Base-by-base conservation (phyloP, 768 basidiomycete species). In the Xerocomellus intermedius region DNA sequence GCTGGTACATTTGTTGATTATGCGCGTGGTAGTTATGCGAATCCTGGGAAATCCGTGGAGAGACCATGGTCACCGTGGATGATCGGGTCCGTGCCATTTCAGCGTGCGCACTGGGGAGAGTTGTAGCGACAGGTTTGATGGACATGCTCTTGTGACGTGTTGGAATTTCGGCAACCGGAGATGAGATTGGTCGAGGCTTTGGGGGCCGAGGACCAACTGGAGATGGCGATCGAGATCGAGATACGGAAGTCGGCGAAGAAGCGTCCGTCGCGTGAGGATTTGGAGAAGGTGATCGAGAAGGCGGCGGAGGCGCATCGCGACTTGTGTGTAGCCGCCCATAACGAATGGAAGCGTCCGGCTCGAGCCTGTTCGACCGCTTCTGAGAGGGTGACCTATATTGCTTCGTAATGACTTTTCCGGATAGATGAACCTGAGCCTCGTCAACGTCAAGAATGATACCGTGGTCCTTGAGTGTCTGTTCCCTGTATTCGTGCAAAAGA, bases 401-500 rank as follows among this genome's bases (percentile, higher is more conserved):
- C 55, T 77, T 77, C 30, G 64, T 74, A 43, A 80, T 48, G 16
- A 73, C 49, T 37, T 68, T 77, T 55, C 54, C 68, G 1, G 59
- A 60, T 13, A 57, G 33, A 48, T 49, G 55, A 28, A 46, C 43
- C 22, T 50, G 63, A 22, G 50, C 21, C 30, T 60, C 61, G 54
- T 73, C 72, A 10, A 65, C 44, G 45, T 75, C 69, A 54, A 74
- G 69, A 49, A 78, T 71, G 48, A 75, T 79, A n/a, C 77, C 79
- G 63, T 81, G 77, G 43, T 83, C 79, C 63, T 82, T 75, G 62
- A 84, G 73, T 1, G 75, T 74, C 52, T 82, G 83, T 62, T 91
- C 86, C 55, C 89, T 82, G 64, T 92, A 89, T 69, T 82, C 82
- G 38, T 82, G 76, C 19, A 96, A 80, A 36, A 96, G 80, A 66